Base-by-base conservation (phyloP, 2,329 filamentous ascomycete genomes). In the Claviceps spartinae region DNA sequence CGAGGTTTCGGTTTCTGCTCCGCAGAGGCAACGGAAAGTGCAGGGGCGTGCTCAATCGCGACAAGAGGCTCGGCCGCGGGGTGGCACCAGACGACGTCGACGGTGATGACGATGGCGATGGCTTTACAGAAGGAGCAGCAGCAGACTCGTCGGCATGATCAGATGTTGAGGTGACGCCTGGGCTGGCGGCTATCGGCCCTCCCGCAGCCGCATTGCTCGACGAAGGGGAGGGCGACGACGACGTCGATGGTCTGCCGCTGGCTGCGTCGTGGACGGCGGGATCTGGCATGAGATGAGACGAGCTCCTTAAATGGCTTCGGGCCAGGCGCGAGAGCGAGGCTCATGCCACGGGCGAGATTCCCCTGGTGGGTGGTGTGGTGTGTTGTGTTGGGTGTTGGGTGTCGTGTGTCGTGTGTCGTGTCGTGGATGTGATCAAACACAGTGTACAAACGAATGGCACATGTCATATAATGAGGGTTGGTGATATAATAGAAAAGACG, bases 1-100 rank as follows among this genome's bases (percentile, higher is more conserved):
- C 75, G 59, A 88, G 74, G 65, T 85, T 81, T 60, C 86, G 83
- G 53, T 68, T 72, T 53, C 74, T 72, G 54, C 72, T 72, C 46
- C 75, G 72, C 54, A 77, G 67, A 48, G 74, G 72, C 11, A 76
- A 66, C 42, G 70, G 66, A 53, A 77, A 69, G 46, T 54, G 50
- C 38, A 54, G 40, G 36, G 75, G 74, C 47, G 76, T 67, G 52
- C 69, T 68, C 56, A 80, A 66, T 51, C 76, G 75, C 57, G 77
- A 77, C 59, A 80, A 68, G 56, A 81, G 69, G 52, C 63, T 59
- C 26, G 65, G 59, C 44, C 64, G 62, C 58, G 30, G 30, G 30
- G 57, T 54, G 55, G 60, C 57, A 54, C 53, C 54, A 54, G 59
- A 56, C 54, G 57, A 51, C 55, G 52, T 55, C 51, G 52, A 14